Conservation (phyloP, 1,139 yeast genomes). For the Saccharomyces uvarum region DNA sequence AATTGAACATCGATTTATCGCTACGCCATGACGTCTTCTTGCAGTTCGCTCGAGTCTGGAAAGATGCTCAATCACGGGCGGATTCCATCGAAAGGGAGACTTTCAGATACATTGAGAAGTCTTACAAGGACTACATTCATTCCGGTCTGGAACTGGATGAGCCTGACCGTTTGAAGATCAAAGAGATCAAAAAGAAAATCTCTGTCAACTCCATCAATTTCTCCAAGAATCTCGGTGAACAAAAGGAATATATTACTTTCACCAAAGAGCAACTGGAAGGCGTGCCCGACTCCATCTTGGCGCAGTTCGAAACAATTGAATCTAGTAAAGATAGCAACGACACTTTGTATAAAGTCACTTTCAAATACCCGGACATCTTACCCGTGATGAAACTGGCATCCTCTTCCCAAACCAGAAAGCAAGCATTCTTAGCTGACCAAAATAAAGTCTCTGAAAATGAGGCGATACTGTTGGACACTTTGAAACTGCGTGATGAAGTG, state of each 20-base stretch:
- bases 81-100: slow-evolving; percentile 46
- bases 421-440: slow-evolving; percentile 59
- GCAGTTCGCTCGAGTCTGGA: slow-evolving; percentile 47
- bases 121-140: slow-evolving; percentile 49
- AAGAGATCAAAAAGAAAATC: slow-evolving; percentile 50
- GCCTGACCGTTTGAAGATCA: slow-evolving; percentile 49
- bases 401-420: slow-evolving; percentile 54
- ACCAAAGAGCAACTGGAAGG: slow-evolving; percentile 63
- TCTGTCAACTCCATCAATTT: slow-evolving; percentile 52
- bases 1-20: slow-evolving; percentile 54
- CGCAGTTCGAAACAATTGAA: slow-evolving; percentile 45
- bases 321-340: slow-evolving; percentile 35
- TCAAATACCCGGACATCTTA: slow-evolving; percentile 69
- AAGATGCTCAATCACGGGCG: slow-evolving; percentile 29
- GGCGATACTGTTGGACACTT: slow-evolving; percentile 49
- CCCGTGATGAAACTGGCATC: slow-evolving; percentile 71
- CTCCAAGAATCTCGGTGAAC: slow-evolving; percentile 63
- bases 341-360: slow-evolving; percentile 56
- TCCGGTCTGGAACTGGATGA: slow-evolving; percentile 59
- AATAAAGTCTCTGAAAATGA: slow-evolving; percentile 59
- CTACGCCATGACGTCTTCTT: slow-evolving; percentile 61
- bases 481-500: slow-evolving; percentile 51
- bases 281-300: slow-evolving; percentile 56
- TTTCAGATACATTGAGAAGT: slow-evolving; percentile 48
- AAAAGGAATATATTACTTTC: slow-evolving; percentile 52